phyloP scores from a whole-genome alignment of 768 basidiomycete genomes.

The Leccinum subgranulosum region DNA sequence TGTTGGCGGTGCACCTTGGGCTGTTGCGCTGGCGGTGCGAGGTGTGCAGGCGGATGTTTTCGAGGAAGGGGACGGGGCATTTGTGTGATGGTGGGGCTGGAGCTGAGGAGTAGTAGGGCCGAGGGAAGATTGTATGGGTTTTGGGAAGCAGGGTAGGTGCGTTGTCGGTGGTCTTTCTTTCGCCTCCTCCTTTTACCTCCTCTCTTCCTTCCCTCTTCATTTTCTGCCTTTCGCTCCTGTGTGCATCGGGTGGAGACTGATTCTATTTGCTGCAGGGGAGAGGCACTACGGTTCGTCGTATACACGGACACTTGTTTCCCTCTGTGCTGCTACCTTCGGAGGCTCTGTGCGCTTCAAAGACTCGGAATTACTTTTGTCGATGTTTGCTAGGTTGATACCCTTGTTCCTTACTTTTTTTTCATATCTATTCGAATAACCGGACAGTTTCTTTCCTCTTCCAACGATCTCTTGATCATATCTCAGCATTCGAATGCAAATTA shows the following conservation, averaged over 20 bases:
- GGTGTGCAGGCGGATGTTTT: slow-evolving; percentile 13
- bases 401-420: neutral
- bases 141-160: neutral
- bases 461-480: neutral
- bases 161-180: neutral
- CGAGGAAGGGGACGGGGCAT: slow-evolving; percentile 17
- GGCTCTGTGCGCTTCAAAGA: neutral
- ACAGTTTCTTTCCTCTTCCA: neutral
- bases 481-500: neutral
- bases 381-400: neutral
- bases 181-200: neutral
- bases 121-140: neutral
- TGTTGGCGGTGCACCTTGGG: slow-evolving; percentile 16
- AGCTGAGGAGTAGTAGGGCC: neutral
- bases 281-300: neutral
- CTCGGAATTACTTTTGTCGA: neutral
- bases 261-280: neutral
- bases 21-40: slow-evolving; percentile 18
- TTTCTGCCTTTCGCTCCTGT: neutral
- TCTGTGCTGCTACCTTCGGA: neutral
- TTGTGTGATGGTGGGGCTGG: neutral
- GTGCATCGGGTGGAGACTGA: neutral
- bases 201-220: neutral
- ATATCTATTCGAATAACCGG: neutral
- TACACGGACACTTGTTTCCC: neutral